Percentiles rank a stretch among this genome's conserved stretches.
Evolutionary conservation across 31 red algal genomes (phyloP).

Genomic region (Porphyra umbilicalis): DNA sequence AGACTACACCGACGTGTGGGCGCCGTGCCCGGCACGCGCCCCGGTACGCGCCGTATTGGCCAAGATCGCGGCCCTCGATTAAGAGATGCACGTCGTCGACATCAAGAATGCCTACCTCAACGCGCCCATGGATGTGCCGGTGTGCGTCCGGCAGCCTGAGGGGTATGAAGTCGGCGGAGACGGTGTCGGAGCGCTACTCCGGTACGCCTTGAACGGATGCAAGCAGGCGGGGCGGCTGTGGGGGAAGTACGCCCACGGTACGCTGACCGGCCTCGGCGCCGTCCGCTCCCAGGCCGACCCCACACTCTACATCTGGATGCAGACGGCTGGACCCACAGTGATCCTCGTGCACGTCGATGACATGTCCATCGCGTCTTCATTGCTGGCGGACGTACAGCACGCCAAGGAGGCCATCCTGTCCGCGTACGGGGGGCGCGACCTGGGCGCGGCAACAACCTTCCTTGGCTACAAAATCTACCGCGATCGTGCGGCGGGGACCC

Average conservation of each 20-base stretch:
- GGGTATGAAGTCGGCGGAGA: slow-evolving; percentile 13
- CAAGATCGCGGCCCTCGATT: neutral
- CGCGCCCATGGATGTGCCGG: slow-evolving; percentile 15
- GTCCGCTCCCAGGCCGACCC: slow-evolving; percentile 1
- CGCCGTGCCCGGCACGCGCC: slow-evolving; percentile 7
- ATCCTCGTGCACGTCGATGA: slow-evolving; percentile 29
- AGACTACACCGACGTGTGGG: slow-evolving; percentile 31
- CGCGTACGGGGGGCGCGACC: no score
- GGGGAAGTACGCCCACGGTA: slow-evolving; percentile 5
- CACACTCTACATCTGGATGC: neutral
- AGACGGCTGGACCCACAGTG: neutral
- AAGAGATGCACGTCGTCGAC: slow-evolving; percentile 6
- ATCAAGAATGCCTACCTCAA: slow-evolving; percentile 31
- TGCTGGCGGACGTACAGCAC: neutral
- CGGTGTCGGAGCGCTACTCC: neutral
- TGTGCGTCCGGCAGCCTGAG: slow-evolving; percentile 24
- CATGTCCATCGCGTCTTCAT: slow-evolving; percentile 3
- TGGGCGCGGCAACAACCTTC: no score
- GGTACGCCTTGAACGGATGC: slow-evolving; percentile 21
- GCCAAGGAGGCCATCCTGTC: no score
- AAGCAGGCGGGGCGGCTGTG: slow-evolving; percentile 21
- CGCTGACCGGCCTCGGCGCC: slow-evolving; percentile 6
- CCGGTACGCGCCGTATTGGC: slow-evolving; percentile 17
- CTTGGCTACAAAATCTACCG: no score
- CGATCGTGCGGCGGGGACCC: no score